Conservation (phyloP, 108 stramenopile genomes). For the Heterococcus sp. region DNA sequence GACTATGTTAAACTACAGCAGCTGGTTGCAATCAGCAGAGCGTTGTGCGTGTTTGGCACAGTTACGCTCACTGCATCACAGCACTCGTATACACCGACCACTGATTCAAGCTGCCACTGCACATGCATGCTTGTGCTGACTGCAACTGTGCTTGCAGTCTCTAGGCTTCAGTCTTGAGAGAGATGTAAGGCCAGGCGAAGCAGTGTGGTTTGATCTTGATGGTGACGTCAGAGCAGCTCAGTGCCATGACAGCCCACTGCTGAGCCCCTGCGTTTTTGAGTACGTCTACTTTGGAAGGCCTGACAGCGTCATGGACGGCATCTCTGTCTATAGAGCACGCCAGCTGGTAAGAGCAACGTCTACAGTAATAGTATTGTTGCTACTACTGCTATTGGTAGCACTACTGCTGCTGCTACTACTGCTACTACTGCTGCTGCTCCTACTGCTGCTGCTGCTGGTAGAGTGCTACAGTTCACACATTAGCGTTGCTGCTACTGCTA, state of each 20-base stretch:
- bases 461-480: too few relatives aligned
- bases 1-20: not conserved
- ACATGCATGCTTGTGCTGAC: not conserved
- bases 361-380: too few relatives aligned
- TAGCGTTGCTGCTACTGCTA: too few relatives aligned
- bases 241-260: slow-evolving; percentile 19
- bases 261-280: slow-evolving; percentile 90
- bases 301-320: slow-evolving; percentile 92
- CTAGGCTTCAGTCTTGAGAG: slow-evolving; percentile 82
- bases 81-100: not conserved
- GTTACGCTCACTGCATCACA: not conserved
- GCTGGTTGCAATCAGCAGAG: not conserved
- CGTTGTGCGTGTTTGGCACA: not conserved
- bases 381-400: too few relatives aligned
- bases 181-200: slow-evolving; percentile 90
- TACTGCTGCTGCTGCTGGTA: too few relatives aligned
- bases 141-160: slow-evolving; percentile 13
- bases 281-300: slow-evolving; percentile 97
- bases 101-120: too few relatives aligned
- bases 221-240: slow-evolving; percentile 29
- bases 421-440: too few relatives aligned
- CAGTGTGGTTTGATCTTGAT: slow-evolving; percentile 64
- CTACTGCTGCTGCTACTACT: too few relatives aligned
- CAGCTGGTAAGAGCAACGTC: not conserved
- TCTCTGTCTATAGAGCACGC: slow-evolving; percentile 69